phyloP scores from a whole-genome alignment of 2,329 filamentous ascomycete genomes.

The Emericellopsis cladophorae region DNA sequence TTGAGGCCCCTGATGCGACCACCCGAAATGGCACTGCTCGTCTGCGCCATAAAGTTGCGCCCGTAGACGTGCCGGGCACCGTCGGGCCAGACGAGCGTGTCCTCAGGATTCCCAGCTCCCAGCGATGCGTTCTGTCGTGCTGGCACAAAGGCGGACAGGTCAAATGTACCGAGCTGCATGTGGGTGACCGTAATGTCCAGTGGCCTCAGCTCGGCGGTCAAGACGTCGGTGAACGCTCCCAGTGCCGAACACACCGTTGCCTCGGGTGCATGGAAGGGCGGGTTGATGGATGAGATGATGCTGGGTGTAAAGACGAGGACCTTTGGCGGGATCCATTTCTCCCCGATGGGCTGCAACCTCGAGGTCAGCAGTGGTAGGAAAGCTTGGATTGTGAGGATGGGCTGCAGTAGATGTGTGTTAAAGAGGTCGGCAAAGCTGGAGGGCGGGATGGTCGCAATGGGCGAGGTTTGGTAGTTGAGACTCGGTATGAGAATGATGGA shows the following conservation, averaged over 20 bases:
- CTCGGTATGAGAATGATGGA: constrained; percentile 77
- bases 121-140: constrained; percentile 17
- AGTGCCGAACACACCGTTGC: constrained; percentile 76
- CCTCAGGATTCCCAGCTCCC: constrained; percentile 22
- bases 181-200: constrained; percentile 71
- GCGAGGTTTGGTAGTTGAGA: constrained; percentile 66
- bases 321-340: constrained; percentile 44
- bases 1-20: constrained; percentile 45
- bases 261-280: constrained; percentile 75
- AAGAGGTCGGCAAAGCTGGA: constrained; percentile 80
- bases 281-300: constrained; percentile 68
- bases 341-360: constrained; percentile 39
- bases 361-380: constrained; percentile 71
- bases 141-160: constrained; percentile 57
- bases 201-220: constrained; percentile 67
- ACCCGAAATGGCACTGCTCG: constrained; percentile 40
- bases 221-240: constrained; percentile 71
- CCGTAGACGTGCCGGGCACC: constrained; percentile 47
- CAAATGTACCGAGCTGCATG: constrained; percentile 83
- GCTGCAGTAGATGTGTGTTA: constrained; percentile 83
- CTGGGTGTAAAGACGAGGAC: constrained; percentile 68
- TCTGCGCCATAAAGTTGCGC: constrained; percentile 45
- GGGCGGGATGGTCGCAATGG: constrained; percentile 73
- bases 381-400: constrained; percentile 76
- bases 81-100: constrained; percentile 50